Base-by-base conservation (phyloP, 1,284 basidiomycete genomes). In the Cystobasidium slooffiae region DNA sequence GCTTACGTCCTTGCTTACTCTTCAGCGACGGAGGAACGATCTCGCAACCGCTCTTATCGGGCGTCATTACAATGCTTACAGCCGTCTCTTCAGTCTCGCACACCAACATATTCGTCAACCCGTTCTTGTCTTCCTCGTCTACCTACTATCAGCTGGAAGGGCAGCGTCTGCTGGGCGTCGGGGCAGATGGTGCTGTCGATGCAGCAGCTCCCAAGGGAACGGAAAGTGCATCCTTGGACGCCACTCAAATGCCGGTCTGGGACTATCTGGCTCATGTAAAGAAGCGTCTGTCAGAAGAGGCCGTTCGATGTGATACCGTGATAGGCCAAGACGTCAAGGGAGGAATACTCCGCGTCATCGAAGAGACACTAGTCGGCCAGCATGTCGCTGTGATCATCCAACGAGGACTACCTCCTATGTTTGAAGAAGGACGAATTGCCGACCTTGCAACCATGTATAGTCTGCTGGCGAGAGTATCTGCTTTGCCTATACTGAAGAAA, bases 221-320 rank as follows among this genome's bases (percentile, higher is more conserved):
- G n/a, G 73, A 75, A 37, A 72, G 68, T 22, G 31, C 18, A 9
- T 41, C 58, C 0, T 69, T 75, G 4, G 31, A 39, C 31, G 51
- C 12, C 41, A 8, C 7, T 24, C 47, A 31, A 18, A 72, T 14
- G 51, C 59, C 58, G 20, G 75, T 37, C 69, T 76, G 69, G 63
- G 81, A 81, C 0, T 93, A 91, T 81, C 85, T 93, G 76, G 79
- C 78, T 7, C 84, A 88, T 61, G 84, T 86, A 16, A 81, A 84
- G 20, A 47, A 78, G 37, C 84, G 88, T 20, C 85, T 88, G 16
- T 76, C 84, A 0, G 86, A 88, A 78, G 91, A 93, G 79, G 81
- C 82, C 2, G 82, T 84, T 31, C 85, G 90, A 12, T 84, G 86
- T 0, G 83, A 85, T 68, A 84, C 83, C 0, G 82, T 90, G 1